Conservation (phyloP, 75 land plant genomes). For the Selaginella moellendorffii region DNA sequence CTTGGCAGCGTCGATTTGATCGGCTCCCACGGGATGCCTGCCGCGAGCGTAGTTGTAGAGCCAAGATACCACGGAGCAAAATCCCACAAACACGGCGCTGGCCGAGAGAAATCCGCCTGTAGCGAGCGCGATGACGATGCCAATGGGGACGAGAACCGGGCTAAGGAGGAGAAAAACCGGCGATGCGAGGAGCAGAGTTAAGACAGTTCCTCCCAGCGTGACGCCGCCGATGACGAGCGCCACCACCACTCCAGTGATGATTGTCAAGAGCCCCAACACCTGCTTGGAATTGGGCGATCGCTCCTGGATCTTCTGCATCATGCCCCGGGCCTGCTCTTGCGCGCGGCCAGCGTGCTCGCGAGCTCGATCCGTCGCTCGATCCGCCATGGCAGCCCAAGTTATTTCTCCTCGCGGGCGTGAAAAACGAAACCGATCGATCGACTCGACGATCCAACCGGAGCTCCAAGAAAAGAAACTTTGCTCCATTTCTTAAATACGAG, state of each 20-base stretch:
- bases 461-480: neutral
- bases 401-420: too few relatives aligned
- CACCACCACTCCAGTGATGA: neutral
- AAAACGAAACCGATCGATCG: too few relatives aligned
- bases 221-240: conserved; percentile 5
- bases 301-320: conserved; percentile 1
- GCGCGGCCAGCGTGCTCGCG: neutral
- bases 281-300: neutral
- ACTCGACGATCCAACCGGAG: neutral
- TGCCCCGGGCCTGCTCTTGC: conserved; percentile 1
- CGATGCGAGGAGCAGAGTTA: neutral
- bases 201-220: neutral
- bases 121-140: neutral
- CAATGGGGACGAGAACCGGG: conserved; percentile 7
- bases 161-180: conserved; percentile 6
- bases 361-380: neutral
- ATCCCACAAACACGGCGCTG: neutral
- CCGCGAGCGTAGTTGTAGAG: neutral
- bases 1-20: conserved; percentile 7
- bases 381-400: neutral
- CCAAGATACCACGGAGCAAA: neutral
- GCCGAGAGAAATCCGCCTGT: neutral
- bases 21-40: conserved; percentile 3
- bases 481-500: neutral
- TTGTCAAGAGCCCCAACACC: neutral